phyloP scores from a whole-genome alignment of 352 stramenopile genomes.

The Pelagophyceae sp. region DNA sequence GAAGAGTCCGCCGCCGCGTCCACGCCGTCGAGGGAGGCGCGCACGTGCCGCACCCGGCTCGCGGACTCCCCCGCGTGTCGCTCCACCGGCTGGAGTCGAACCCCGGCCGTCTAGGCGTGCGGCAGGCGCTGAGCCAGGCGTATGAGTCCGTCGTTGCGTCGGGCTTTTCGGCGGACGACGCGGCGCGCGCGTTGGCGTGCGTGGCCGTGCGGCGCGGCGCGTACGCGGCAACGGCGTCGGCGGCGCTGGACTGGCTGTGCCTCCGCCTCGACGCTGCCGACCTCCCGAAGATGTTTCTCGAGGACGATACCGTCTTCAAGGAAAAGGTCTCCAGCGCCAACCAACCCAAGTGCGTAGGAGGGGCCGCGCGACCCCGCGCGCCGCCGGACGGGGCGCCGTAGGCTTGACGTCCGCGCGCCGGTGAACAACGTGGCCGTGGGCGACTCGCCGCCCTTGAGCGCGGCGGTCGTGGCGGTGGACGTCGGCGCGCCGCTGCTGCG shows the following conservation, averaged over 20 bases:
- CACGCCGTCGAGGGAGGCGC: no score
- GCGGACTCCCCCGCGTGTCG: no score
- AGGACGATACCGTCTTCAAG: conserved; percentile 29
- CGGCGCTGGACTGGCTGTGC: conserved; percentile 50
- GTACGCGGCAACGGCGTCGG: neutral
- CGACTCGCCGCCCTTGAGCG: no score
- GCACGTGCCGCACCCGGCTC: no score
- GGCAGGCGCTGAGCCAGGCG: neutral
- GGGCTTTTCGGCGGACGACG: neutral
- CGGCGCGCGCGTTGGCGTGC: neutral
- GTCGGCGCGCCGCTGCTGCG: no score
- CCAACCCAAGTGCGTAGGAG: no score
- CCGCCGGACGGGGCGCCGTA: no score
- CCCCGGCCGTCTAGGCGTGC: neutral
- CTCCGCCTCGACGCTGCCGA: conserved; percentile 36
- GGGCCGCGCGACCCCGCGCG: no score
- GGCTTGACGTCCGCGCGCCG: no score
- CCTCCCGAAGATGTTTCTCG: conserved; percentile 43
- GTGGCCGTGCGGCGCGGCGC: neutral
- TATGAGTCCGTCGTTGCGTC: neutral
- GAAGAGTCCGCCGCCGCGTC: neutral
- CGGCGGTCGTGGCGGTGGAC: no score
- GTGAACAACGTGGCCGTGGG: no score
- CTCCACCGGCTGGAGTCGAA: no score
- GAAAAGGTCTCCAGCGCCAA: neutral